Percentiles rank a stretch among this genome's conserved stretches.
phyloP scores from a whole-genome alignment of 768 basidiomycete species.

The Boletellus sp. region DNA sequence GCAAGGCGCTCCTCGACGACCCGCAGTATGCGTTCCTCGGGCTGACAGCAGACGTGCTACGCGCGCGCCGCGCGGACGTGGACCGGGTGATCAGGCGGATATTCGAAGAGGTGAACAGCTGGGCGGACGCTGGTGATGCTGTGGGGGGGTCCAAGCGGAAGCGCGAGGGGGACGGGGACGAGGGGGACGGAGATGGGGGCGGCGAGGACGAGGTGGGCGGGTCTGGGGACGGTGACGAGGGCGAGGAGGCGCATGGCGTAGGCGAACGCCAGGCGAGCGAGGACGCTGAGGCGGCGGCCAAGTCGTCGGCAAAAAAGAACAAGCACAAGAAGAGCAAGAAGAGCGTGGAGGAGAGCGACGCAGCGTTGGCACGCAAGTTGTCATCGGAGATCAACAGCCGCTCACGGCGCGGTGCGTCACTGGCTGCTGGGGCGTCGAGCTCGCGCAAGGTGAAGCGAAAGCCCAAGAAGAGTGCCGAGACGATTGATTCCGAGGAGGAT shows the following conservation, averaged over 20 bases:
- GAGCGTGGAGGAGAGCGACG: constrained; percentile 58
- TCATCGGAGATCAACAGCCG: constrained; percentile 68
- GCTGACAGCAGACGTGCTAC: constrained; percentile 58
- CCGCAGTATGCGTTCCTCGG: constrained; percentile 34
- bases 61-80: constrained; percentile 63
- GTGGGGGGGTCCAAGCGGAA: constrained; percentile 24
- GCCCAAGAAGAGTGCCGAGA: constrained; percentile 53
- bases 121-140: constrained; percentile 17
- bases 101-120: constrained; percentile 59
- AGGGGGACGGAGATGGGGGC: not conserved
- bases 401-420: constrained; percentile 43
- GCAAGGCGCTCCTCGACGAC: constrained; percentile 61
- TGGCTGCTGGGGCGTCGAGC: constrained; percentile 36
- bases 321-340: constrained; percentile 48
- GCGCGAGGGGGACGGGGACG: constrained; percentile 25
- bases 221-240: not conserved
- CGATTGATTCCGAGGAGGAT: constrained; percentile 48
- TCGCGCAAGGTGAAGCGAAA: constrained; percentile 42
- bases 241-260: constrained; percentile 21
- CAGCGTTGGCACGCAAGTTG: constrained; percentile 65
- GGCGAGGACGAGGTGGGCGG: not conserved
- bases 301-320: not conserved
- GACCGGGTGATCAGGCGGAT: constrained; percentile 65
- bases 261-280: constrained; percentile 7
- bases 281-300: constrained; percentile 23